phyloP scores from a whole-genome alignment of 2,329 filamentous ascomycete genomes.

The Pyricularia grisea region DNA sequence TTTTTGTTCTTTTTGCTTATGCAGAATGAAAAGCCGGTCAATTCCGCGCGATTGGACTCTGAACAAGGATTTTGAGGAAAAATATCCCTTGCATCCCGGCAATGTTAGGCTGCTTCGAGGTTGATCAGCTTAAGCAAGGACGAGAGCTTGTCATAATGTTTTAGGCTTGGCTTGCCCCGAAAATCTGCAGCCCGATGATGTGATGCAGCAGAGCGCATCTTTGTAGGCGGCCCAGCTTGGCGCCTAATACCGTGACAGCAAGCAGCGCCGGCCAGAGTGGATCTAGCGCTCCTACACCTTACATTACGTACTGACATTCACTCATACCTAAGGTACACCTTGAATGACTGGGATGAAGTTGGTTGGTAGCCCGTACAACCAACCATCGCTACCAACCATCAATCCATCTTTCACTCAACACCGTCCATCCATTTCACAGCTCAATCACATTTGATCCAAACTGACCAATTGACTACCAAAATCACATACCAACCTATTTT shows the following conservation, averaged over 20 bases:
- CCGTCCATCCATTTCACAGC: not conserved
- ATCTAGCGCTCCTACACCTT: not conserved
- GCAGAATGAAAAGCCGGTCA: not conserved
- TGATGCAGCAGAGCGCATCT: not conserved
- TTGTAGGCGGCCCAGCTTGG: not conserved
- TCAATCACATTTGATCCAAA: not conserved
- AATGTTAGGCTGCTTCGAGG: not conserved
- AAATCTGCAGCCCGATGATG: slow-evolving; percentile 1
- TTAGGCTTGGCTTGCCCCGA: not conserved
- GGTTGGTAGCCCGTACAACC: not conserved
- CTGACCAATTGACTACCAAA: not conserved
- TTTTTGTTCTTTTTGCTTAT: not conserved
- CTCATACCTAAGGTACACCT: not conserved
- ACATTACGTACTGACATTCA: too few species aligned
- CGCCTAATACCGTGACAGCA: not conserved
- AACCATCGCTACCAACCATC: not conserved
- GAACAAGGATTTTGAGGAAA: not conserved
- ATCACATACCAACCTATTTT: not conserved
- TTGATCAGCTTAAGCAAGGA: not conserved
- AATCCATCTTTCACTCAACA: not conserved
- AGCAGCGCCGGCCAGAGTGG: not conserved
- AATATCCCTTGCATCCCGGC: not conserved
- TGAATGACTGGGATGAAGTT: not conserved
- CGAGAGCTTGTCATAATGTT: not conserved
- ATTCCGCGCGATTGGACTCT: not conserved